These are phyloP conservation scores for Cyberlindnera japonica DNA, from an alignment of 805 yeast species.

Conservation along the genomic window DNA sequence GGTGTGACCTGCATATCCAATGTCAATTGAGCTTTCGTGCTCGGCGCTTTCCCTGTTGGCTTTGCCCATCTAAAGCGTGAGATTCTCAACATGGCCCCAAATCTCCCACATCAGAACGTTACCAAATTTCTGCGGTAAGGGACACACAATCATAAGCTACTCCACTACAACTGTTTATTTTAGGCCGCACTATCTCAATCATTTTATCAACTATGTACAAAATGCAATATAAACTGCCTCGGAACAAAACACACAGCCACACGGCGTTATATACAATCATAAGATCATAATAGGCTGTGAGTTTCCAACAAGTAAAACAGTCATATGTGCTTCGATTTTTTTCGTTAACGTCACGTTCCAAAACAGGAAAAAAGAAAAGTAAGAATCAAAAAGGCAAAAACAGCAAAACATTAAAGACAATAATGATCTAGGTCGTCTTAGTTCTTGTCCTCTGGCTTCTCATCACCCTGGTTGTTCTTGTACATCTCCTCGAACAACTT, in stretches of 20 bases:
- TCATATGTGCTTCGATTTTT: constrained; percentile 4
- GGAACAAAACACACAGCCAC: background rate
- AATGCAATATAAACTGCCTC: constrained; percentile 10
- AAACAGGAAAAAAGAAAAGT: constrained; percentile 3
- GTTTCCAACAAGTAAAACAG: constrained; percentile 4
- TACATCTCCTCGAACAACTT: constrained; percentile 60
- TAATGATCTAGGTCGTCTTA: background rate
- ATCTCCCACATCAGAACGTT: too few species aligned
- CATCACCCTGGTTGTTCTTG: constrained; percentile 26
- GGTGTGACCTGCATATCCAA: constrained; percentile 44
- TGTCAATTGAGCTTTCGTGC: too few species aligned
- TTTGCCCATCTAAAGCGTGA: too few species aligned
- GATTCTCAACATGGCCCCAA: too few species aligned
- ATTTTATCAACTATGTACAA: constrained; percentile 14
- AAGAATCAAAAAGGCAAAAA: background rate
- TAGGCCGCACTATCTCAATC: constrained; percentile 2
- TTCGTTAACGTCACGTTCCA: constrained; percentile 8
- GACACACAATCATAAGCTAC: background rate
- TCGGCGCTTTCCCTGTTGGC: too few species aligned
- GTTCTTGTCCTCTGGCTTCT: constrained; percentile 27
- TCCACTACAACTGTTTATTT: background rate
- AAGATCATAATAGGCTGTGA: constrained; percentile 7
- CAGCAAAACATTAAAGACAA: background rate
- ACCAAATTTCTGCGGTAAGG: background rate
- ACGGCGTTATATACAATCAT: constrained; percentile 11